phyloP scores from a whole-genome alignment of 1,284 basidiomycete species.

The Fomitiporia mediterranea region DNA sequence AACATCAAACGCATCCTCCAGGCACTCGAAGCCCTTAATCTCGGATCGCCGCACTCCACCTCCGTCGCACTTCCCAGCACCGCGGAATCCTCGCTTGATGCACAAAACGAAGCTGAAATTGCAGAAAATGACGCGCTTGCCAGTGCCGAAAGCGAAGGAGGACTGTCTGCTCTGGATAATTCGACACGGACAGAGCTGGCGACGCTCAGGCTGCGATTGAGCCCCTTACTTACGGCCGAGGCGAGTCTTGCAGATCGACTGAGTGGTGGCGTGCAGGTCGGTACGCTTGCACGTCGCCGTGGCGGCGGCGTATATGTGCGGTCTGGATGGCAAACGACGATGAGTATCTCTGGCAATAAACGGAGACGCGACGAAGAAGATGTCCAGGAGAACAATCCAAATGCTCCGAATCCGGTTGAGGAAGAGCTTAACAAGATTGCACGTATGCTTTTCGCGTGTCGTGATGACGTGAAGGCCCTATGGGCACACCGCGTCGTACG shows the following conservation, averaged over 20 bases:
- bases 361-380: slow-evolving; percentile 7
- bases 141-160: not conserved
- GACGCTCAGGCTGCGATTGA: slow-evolving; percentile 52
- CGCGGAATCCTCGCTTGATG: not conserved
- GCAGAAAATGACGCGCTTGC: slow-evolving; percentile 3
- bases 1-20: slow-evolving; percentile 71
- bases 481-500: slow-evolving; percentile 69
- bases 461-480: slow-evolving; percentile 60
- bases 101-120: not conserved
- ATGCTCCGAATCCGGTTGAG: slow-evolving; percentile 24
- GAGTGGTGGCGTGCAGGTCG: slow-evolving; percentile 64
- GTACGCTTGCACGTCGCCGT: slow-evolving; percentile 54
- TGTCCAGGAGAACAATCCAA: slow-evolving; percentile 10
- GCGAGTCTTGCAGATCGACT: slow-evolving; percentile 60
- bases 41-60: slow-evolving; percentile 36
- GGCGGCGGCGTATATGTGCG: slow-evolving; percentile 67
- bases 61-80: slow-evolving; percentile 5
- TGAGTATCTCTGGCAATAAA: slow-evolving; percentile 17
- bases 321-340: slow-evolving; percentile 60
- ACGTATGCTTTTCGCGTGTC: slow-evolving; percentile 48
- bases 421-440: slow-evolving; percentile 59
- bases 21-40: slow-evolving; percentile 63
- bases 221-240: slow-evolving; percentile 58
- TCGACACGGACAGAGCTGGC: slow-evolving; percentile 41
- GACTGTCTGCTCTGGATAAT: slow-evolving; percentile 20